Evolutionary conservation across 208 protist species (phyloP), one percentile per base, ranked within the genome.

Genomic region (Leishmania arabica): DNA sequence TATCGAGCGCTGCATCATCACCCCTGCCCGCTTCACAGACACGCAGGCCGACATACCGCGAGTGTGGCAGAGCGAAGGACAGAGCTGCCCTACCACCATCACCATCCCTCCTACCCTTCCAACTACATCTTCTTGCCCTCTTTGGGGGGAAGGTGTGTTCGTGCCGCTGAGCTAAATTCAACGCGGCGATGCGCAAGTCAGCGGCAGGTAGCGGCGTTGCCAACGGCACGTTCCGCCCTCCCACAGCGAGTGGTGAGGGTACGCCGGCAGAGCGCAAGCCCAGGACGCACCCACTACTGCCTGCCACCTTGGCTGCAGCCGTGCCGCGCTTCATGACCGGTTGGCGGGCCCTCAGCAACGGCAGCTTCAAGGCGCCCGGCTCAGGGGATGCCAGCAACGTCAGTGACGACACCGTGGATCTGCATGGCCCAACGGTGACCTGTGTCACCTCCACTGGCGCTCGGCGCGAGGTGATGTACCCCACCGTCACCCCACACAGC

Each of bases 191-290:
- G 75, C 75, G 75, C 75, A 69, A 79, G 40, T 92, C 89, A 56
- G 54, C 64, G 1, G 80, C 83, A 45, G 76, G 72, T 5, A 75
- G 75, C 42, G 81, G 83, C 31, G 75, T 76, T 9, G 81, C 84
- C 49, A 75, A 83, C 37, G 86, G 76, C 17, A 83, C 82, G 31
- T 90, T 92, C 79, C 89, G 89, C 49, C 78, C 78, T 19, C 87
- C 89, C 31, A 68, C 84, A 15, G 76, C 74, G 64, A 79, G 53
- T 54, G 77, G 71, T 60, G 75, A 68, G 54, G 58, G n/a, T 64
- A 72, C 60, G 49, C n/a, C 76, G 65, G 31, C 51, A 68, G 77
- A 58, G 34, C n/a, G 69, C 51, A 70, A 77, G 45, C 60, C 75
- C 34, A 79, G 80, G n/a, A 66, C 53, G 47, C 74, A 77, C 31